Percentiles rank a stretch among this genome's conserved stretches.
Evolutionary conservation across 768 basidiomycete species (phyloP).

Genomic region (Mycena crocata): DNA sequence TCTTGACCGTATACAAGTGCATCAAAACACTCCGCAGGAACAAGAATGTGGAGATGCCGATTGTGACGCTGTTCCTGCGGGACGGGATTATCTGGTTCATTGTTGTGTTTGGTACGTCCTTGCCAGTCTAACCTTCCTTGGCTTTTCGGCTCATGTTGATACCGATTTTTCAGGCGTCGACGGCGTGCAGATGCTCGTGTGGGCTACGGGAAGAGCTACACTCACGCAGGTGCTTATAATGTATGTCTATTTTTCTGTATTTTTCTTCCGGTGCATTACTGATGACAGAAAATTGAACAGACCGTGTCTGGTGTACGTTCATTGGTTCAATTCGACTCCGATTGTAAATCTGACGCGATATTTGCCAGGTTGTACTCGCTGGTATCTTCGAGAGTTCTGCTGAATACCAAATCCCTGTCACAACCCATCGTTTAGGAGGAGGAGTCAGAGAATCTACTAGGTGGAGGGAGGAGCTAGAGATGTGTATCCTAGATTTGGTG

Average conservation of each 20-base stretch:
- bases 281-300: neutral
- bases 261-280: neutral
- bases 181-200: conserved; percentile 9
- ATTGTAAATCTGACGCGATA: neutral
- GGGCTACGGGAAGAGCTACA: conserved; percentile 11
- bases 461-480: too few relatives aligned
- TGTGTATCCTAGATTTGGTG: too few relatives aligned
- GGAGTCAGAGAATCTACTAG: too few relatives aligned
- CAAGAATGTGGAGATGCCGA: neutral
- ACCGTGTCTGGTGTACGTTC: conserved; percentile 4
- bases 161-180: neutral
- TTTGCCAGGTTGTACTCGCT: neutral
- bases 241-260: neutral
- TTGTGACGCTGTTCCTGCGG: neutral
- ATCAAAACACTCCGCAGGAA: neutral
- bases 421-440: too few relatives aligned
- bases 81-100: conserved; percentile 7
- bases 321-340: too few relatives aligned
- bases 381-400: conserved; percentile 8
- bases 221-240: conserved; percentile 14
- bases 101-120: neutral
- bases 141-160: neutral
- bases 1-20: conserved; percentile 13
- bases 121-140: too few relatives aligned
- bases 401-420: conserved; percentile 1